Base-by-base conservation (phyloP, 164 flowering plant genomes). In the Echeveria elegans region DNA sequence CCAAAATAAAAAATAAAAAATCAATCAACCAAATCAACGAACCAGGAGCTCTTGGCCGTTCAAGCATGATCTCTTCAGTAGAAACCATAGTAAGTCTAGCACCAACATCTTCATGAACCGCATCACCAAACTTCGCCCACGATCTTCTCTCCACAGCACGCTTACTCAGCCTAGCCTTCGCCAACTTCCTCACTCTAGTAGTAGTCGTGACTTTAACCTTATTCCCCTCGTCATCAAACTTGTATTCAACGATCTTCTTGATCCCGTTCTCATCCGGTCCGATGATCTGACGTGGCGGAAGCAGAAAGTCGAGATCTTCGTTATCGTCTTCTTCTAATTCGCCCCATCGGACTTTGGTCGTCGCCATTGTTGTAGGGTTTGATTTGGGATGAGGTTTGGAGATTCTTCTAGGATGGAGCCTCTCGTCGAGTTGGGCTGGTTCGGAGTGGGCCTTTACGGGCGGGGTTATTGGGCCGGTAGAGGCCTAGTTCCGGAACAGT, bases 71-170 rank as follows among this genome's bases (percentile, higher is more conserved):
- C 76, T 92, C 96, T 41, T 92, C 97, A 4, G 93, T 88, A 67
- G 95, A 87, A 36, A 87, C 91, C 90, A 91, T 85, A 64, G 97
- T 87, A n/a, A 88, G 88, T 6, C 87, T 66, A 28, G 70, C 68
- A 8, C 87, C 85, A 18, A 79, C 85, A 38, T 88, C 95, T 71
- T 85, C 92, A 19, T 73, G 81, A 1, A 84, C 90, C 9, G 87
- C 95, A 56, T 87, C 93, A 14, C 97, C 97, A 43, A 91, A 91
- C 74, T 89, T 88, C 18, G 84, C 66, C 97, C 98, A 89, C 1
- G 82, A 72, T 3, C 98, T 77, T 10, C 98, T 77, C 82, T 92
- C 91, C 0, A 89, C 24, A 2, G 98, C 96, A 2, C 83, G 77
- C 68, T 89, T 91, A 74, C 85, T 87, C 41, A 91, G 79, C 1